Percentiles rank a stretch among this genome's conserved stretches.
phyloP scores from a whole-genome alignment of 805 yeast genomes.

The Lipomyces chichibuensis region DNA sequence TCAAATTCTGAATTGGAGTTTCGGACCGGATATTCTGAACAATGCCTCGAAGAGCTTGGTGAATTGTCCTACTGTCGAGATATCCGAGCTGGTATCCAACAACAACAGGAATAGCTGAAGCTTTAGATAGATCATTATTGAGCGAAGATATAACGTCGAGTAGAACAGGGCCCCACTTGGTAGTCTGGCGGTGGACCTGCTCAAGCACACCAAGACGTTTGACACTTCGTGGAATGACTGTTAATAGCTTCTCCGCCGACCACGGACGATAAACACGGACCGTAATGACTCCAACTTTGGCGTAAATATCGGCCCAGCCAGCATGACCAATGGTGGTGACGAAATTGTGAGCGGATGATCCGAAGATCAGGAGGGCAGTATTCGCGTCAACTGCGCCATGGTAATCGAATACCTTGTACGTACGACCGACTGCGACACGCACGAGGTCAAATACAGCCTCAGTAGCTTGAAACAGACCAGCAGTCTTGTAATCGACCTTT shows the following conservation, averaged over 20 bases:
- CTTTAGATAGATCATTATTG: conserved; percentile 46
- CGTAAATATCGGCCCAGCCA: conserved; percentile 41
- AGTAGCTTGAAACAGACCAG: conserved; percentile 19
- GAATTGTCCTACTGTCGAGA: conserved; percentile 48
- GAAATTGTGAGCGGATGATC: conserved; percentile 56
- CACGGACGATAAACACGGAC: conserved; percentile 77
- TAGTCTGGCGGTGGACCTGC: conserved; percentile 56
- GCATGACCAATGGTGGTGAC: conserved; percentile 45
- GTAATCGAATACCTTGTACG: conserved; percentile 51
- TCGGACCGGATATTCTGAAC: conserved; percentile 56
- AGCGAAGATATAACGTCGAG: conserved; percentile 67
- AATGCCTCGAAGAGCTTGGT: conserved; percentile 52
- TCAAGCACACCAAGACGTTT: conserved; percentile 64
- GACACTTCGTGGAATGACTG: conserved; percentile 57
- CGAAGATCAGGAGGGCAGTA: conserved; percentile 65
- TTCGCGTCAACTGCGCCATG: conserved; percentile 49
- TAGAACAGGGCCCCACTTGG: conserved; percentile 67
- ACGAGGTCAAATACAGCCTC: conserved; percentile 41
- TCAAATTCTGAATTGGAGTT: conserved; percentile 64
- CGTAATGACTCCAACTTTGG: conserved; percentile 54
- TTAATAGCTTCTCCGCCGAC: conserved; percentile 54
- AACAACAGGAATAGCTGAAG: conserved; percentile 45
- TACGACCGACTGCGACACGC: conserved; percentile 44
- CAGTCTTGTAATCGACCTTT: conserved; percentile 8
- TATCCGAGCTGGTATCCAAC: conserved; percentile 60